Evolutionary conservation across 345 rosid genomes (phyloP).

Genomic region (Hypericum perforatum): DNA sequence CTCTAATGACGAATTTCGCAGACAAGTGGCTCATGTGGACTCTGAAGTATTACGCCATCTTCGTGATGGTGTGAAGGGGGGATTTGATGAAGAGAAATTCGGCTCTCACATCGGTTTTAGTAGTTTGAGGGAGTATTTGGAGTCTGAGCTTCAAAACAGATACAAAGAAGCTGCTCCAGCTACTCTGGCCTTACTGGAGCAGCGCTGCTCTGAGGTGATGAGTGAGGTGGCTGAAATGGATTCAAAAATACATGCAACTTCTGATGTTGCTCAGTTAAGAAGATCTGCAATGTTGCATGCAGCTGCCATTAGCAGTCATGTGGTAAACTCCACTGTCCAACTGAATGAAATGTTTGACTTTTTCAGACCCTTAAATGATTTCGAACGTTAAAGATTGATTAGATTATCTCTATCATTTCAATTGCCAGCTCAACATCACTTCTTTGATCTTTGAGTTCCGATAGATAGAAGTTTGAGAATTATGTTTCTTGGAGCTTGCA

Average conservation of each 20-base stretch:
- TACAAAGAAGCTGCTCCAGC: constrained; percentile 93
- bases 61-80: constrained; percentile 76
- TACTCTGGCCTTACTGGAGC: constrained; percentile 91
- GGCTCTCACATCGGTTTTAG: constrained; percentile 60
- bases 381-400: neutral
- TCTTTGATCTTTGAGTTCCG: too few relatives aligned
- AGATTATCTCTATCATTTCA: too few relatives aligned
- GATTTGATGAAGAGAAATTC: constrained; percentile 89
- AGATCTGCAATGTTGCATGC: constrained; percentile 76
- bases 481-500: too few relatives aligned
- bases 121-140: constrained; percentile 73
- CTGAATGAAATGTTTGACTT: neutral
- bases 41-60: constrained; percentile 54
- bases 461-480: too few relatives aligned
- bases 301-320: constrained; percentile 78
- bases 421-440: too few relatives aligned
- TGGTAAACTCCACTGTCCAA: constrained; percentile 39
- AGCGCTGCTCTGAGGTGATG: constrained; percentile 66
- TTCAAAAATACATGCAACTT: constrained; percentile 70
- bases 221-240: constrained; percentile 59
- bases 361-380: neutral
- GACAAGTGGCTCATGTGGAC: constrained; percentile 81
- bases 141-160: constrained; percentile 86
- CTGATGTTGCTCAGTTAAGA: constrained; percentile 81
- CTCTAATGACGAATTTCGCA: constrained; percentile 84